Conservation (phyloP, 768 basidiomycete genomes). For the Hebeloma cylindrosporum region DNA sequence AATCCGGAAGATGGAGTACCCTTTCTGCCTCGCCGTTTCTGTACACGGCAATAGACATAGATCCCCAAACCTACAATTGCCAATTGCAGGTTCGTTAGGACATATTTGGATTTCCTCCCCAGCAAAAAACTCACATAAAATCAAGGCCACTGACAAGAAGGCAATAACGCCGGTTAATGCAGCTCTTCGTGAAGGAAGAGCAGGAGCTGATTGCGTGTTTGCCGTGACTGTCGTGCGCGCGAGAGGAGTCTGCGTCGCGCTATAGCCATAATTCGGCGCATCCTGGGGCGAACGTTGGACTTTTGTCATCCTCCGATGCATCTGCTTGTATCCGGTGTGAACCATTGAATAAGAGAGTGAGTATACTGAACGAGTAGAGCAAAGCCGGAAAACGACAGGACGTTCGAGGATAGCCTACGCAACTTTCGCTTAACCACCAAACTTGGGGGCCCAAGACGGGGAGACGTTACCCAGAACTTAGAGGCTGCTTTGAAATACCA, state of each 20-base stretch:
- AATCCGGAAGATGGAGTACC: conserved; percentile 8
- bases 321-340: conserved; percentile 6
- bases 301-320: conserved; percentile 19
- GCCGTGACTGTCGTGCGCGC: conserved; percentile 8
- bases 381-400: conserved; percentile 16
- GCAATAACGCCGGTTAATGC: conserved; percentile 31
- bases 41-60: conserved; percentile 16
- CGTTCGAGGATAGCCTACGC: conserved; percentile 11
- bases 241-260: conserved; percentile 9
- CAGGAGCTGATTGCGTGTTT: conserved; percentile 1
- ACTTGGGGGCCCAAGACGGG: conserved; percentile 20
- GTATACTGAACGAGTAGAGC: not conserved
- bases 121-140: conserved; percentile 30
- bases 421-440: conserved; percentile 6
- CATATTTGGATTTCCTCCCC: not conserved
- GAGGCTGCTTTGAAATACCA: conserved; percentile 18
- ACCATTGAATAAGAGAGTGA: not conserved
- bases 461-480: conserved; percentile 3
- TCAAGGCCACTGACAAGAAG: conserved; percentile 26
- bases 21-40: conserved; percentile 5
- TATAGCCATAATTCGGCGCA: not conserved
- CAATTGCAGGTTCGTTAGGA: not conserved
- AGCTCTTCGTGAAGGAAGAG: conserved; percentile 31
- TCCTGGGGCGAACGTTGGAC: conserved; percentile 14
- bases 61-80: conserved; percentile 9